phyloP scores from a whole-genome alignment of 805 yeast species.

The Torulaspora maleeae region DNA sequence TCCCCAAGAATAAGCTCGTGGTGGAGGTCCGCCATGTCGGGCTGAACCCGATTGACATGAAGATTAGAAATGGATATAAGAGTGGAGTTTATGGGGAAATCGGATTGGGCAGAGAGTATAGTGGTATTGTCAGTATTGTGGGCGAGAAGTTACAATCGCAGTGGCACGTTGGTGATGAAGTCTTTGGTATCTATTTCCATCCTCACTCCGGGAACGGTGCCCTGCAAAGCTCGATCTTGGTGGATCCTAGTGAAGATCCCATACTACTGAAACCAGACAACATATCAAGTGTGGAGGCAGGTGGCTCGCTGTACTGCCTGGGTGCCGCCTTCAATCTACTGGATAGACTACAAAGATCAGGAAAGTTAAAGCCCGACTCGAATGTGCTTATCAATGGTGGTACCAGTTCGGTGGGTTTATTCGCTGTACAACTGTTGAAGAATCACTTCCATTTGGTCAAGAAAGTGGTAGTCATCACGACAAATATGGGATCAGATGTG shows the following conservation, averaged over 20 bases:
- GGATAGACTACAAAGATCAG: conserved; percentile 26
- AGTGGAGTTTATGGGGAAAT: conserved; percentile 49
- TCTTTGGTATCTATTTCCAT: conserved; percentile 58
- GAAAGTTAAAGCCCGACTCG: conserved; percentile 37
- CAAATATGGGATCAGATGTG: conserved; percentile 46
- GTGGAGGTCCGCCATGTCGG: conserved; percentile 58
- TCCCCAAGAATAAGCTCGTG: conserved; percentile 45
- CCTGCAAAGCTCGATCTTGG: conserved; percentile 50
- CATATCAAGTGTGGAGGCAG: conserved; percentile 50
- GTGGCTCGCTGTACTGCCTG: conserved; percentile 57
- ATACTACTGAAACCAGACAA: conserved; percentile 45
- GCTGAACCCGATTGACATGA: conserved; percentile 61
- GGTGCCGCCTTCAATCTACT: conserved; percentile 57
- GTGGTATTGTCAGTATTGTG: conserved; percentile 54
- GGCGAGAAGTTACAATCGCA: conserved; percentile 42
- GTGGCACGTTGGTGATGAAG: conserved; percentile 56
- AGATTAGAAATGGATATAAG: conserved; percentile 52
- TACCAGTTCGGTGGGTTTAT: conserved; percentile 67
- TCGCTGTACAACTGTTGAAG: conserved; percentile 56
- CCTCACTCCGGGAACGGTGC: conserved; percentile 50
- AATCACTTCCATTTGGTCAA: conserved; percentile 43
- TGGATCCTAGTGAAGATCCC: conserved; percentile 50
- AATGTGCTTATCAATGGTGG: conserved; percentile 70
- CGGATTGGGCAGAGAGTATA: conserved; percentile 68
- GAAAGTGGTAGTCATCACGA: conserved; percentile 54